Base-by-base conservation (phyloP, 129 eudicot species). In the Flaveria ramosissima region DNA sequence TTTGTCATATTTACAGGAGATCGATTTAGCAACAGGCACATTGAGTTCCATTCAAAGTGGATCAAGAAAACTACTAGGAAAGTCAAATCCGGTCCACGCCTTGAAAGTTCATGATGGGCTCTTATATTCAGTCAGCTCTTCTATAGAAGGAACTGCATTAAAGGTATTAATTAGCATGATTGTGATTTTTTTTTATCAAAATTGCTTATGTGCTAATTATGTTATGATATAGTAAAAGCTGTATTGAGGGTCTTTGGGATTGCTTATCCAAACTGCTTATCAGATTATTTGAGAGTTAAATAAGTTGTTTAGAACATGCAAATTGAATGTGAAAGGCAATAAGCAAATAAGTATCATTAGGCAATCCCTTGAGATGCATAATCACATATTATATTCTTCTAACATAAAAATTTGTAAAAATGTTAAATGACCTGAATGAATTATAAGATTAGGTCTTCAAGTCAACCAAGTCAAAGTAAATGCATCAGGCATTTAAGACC, bases 21-120 rank as follows among this genome's bases (percentile, higher is more conserved):
- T 88, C 16, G 95, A 91, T 80, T 77, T 91, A 78, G 89, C 87
- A 41, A 86, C 92, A 1, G 95, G 97, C 70, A 89, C 90, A 36
- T 24, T 83, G n/a, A 86, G 85, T 72, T 81, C 76, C 41, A 87
- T 91, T 65, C 97, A 91, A 65, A 87, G 78, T 78, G 93, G 94
- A 43, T 81, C 92, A 21, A 89, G 88, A 81, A 91, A 91, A 76
- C 74, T 88, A 21, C 75, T 91, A 43, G 82, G 79, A 5, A 91
- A 91, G 85, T 68, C 88, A 53, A 78, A 74, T 78, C 97, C 95
- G 7, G 84, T 91, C 30, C 64, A 85, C 65, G 87, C 92, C 30
- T 45, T 91, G 65, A 86, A 89, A 77, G 89, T 85, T 59, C 78
- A 79, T 32, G 95, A 83, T 71, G 95, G 88, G 57, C 82, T 83